Percentiles rank a stretch among this genome's conserved stretches.
Conservation (phyloP, 169 alveolate species). For the Plasmodium knowlesi region DNA sequence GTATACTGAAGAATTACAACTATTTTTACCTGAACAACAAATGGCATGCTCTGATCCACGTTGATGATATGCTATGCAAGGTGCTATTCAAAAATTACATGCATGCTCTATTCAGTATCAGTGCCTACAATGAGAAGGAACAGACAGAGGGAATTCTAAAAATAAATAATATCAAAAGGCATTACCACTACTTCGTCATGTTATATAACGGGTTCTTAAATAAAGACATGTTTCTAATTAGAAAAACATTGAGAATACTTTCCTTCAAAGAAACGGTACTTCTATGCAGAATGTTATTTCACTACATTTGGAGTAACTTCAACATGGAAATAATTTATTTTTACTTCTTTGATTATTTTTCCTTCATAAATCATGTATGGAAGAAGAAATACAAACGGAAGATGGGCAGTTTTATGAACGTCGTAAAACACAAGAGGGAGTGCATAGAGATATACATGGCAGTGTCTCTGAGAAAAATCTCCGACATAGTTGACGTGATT, state of each 20-base stretch:
- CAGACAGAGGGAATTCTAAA: slow-evolving; percentile 16
- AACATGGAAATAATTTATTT: slow-evolving; percentile 39
- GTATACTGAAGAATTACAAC: slow-evolving; percentile 15
- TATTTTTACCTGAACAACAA: slow-evolving; percentile 33
- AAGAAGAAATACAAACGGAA: slow-evolving; percentile 17
- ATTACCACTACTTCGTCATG: slow-evolving; percentile 34
- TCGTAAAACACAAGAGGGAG: slow-evolving; percentile 21
- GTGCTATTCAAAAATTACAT: slow-evolving; percentile 32
- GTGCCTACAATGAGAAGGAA: slow-evolving; percentile 7
- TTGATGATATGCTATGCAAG: slow-evolving; percentile 24
- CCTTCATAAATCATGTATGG: slow-evolving; percentile 52
- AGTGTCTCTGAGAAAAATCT: neutral
- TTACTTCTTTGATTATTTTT: slow-evolving; percentile 48
- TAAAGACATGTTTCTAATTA: slow-evolving; percentile 29
- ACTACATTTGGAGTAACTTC: slow-evolving; percentile 50
- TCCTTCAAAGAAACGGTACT: slow-evolving; percentile 32
- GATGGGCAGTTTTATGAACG: neutral
- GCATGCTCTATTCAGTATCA: slow-evolving; percentile 12
- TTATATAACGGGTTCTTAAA: slow-evolving; percentile 45
- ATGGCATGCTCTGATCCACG: slow-evolving; percentile 15
- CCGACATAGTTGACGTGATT: slow-evolving; percentile 25
- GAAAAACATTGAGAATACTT: slow-evolving; percentile 21
- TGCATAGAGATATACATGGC: slow-evolving; percentile 23
- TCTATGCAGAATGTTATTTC: slow-evolving; percentile 44
- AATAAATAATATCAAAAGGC: slow-evolving; percentile 19